Conservation (phyloP, 2,329 filamentous ascomycete genomes). For the Ascochyta rabiei region DNA sequence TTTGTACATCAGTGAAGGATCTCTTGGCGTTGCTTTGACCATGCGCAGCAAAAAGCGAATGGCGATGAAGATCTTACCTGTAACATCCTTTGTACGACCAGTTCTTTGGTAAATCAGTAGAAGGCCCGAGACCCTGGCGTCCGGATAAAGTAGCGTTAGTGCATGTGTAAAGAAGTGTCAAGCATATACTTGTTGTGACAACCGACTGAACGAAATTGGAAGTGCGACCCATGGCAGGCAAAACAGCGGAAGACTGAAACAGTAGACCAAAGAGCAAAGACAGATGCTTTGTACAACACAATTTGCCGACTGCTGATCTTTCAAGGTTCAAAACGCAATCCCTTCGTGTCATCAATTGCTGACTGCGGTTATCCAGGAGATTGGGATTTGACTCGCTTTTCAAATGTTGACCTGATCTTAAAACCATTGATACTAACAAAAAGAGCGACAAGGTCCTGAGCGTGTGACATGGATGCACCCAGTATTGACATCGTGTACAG, state of each 20-base stretch:
- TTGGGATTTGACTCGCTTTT: neutral
- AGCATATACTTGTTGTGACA: neutral
- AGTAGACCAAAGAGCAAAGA: neutral
- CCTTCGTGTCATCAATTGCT: neutral
- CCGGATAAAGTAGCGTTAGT: conserved; percentile 4
- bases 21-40: neutral
- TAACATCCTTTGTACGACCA: conserved; percentile 42
- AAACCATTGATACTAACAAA: neutral
- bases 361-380: neutral
- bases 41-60: neutral
- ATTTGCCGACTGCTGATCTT: conserved; percentile 2
- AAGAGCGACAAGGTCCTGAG: neutral
- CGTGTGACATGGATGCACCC: neutral
- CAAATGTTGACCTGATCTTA: neutral
- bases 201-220: neutral
- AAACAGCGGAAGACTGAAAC: neutral
- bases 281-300: neutral
- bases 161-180: conserved; percentile 4
- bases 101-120: neutral
- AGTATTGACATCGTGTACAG: neutral
- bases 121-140: conserved; percentile 9
- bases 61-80: conserved; percentile 20
- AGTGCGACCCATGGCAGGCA: conserved; percentile 8
- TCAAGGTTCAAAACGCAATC: neutral
- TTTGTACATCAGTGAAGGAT: conserved; percentile 1